Evolutionary conservation across 169 alveolate genomes (phyloP), one percentile per base, ranked within the genome.

Genomic region (Plasmodium gallinaceum): DNA sequence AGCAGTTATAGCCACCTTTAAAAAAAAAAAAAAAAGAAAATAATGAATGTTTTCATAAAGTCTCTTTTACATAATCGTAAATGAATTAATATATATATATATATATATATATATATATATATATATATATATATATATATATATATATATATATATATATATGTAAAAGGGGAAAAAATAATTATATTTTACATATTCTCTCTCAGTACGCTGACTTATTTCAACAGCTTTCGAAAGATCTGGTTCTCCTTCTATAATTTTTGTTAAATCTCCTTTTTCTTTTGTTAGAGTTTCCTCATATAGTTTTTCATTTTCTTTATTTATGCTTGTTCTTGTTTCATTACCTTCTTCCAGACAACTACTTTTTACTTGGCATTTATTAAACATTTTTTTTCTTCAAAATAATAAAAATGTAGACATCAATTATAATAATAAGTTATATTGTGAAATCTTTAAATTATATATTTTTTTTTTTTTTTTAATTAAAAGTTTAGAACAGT

Each of bases 1-100:
- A 7, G 96, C 96, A 18, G 96, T 89, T 72, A 93, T 88, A 60
- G 94, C 93, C 45, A 92, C 96, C 96, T 93, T 83, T 8, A 43
- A 66, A 43, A 37, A 65, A 18, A 16, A 70, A 62, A 14, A 26
- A 12, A 37, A 26, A 58, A 3, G 14, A 6, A 26, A 58, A 5
- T 9, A 26, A 32, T 32, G 39, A 32, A 32, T 2, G 39, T 32
- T 32, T 32, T 32, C 4, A 32, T 32, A 32, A 32, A 32, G 4
- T 32, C 4, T 2, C 39, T 32, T 32, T 32, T 32, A 32, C 39
- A 32, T 32, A 32, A 32, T 32, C 6, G 18, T 16, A 54, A 54
- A 54, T 54, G n/a, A 9, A 10, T 14, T 16, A 10, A 12, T 12
- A 54, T 12, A n/a, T 54, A 52, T 52, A 52, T 52, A 52, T 9